Conservation (phyloP, 495 filamentous ascomycete species). For the Neurospora sp. region DNA sequence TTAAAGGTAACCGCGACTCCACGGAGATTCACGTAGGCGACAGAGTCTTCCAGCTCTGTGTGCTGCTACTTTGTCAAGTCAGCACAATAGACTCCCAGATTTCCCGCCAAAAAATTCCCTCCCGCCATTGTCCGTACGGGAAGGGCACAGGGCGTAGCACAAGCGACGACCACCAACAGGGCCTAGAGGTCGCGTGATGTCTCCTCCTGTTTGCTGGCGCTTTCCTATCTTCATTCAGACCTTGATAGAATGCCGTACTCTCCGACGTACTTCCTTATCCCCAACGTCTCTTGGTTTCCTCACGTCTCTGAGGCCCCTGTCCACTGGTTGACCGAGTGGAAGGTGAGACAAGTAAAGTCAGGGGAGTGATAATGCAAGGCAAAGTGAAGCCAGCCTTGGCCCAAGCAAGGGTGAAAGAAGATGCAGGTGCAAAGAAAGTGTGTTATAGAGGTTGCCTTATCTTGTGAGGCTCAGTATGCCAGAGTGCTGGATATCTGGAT, state of each 20-base stretch:
- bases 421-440: background rate
- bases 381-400: background rate
- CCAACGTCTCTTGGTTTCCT: background rate
- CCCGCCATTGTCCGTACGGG: background rate
- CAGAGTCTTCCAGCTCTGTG: background rate
- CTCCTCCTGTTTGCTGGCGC: background rate
- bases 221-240: background rate
- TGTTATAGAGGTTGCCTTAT: background rate
- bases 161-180: background rate
- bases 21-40: background rate
- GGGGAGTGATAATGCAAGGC: background rate
- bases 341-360: background rate
- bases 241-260: background rate
- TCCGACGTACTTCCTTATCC: background rate
- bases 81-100: background rate
- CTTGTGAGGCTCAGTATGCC: background rate
- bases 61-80: background rate
- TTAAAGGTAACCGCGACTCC: background rate
- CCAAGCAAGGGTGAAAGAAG: background rate
- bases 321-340: background rate
- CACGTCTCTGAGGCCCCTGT: background rate
- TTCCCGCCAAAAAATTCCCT: background rate
- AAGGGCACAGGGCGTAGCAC: background rate
- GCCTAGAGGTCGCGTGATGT: background rate
- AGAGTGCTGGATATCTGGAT: background rate